A percentile compares a stretch with the other conserved stretches of the same genome.
Conservation (phyloP, 1,284 basidiomycete species). For the Ceratorhiza oryzae-sativae region DNA sequence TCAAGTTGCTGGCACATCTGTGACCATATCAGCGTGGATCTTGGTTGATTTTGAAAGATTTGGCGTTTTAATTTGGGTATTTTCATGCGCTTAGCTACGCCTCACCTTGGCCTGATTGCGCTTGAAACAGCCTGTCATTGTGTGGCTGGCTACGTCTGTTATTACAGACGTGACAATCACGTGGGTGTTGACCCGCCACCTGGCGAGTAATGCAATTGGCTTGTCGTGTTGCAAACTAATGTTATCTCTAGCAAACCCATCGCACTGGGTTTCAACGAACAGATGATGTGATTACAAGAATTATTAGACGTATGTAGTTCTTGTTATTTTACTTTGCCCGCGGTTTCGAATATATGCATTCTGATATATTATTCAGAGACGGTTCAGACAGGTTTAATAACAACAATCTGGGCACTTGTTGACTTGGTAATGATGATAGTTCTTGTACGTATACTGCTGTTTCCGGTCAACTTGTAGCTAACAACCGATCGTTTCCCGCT, state of each 20-base stretch:
- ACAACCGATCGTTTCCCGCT: background rate
- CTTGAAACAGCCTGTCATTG: conserved; percentile 42
- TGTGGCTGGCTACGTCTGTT: conserved; percentile 47
- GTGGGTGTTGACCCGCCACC: conserved; percentile 49
- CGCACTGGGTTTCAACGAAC: conserved; percentile 53
- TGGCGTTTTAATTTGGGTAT: too few species aligned
- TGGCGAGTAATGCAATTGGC: conserved; percentile 48
- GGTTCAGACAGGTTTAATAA: conserved; percentile 53
- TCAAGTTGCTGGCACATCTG: conserved; percentile 48
- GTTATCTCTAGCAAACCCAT: conserved; percentile 51
- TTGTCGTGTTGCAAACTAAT: background rate
- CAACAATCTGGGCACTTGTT: conserved; percentile 49
- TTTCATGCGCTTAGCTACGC: too few species aligned
- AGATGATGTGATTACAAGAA: conserved; percentile 52
- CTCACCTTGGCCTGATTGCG: too few species aligned
- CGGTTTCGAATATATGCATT: too few species aligned
- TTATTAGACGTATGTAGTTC: conserved; percentile 55
- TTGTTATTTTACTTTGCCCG: too few species aligned
- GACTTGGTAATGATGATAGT: conserved; percentile 53
- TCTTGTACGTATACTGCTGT: conserved; percentile 46
- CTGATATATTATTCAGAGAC: conserved; percentile 48
- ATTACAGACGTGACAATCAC: conserved; percentile 53
- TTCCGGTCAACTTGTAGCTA: background rate
- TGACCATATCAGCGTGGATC: conserved; percentile 51
- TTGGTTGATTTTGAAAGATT: conserved; percentile 51